Percentiles rank a stretch among this genome's conserved stretches.
These are phyloP conservation scores for Penicillium sp. DNA, from an alignment of 2,329 filamentous ascomycete species.

Conservation along the genomic window DNA sequence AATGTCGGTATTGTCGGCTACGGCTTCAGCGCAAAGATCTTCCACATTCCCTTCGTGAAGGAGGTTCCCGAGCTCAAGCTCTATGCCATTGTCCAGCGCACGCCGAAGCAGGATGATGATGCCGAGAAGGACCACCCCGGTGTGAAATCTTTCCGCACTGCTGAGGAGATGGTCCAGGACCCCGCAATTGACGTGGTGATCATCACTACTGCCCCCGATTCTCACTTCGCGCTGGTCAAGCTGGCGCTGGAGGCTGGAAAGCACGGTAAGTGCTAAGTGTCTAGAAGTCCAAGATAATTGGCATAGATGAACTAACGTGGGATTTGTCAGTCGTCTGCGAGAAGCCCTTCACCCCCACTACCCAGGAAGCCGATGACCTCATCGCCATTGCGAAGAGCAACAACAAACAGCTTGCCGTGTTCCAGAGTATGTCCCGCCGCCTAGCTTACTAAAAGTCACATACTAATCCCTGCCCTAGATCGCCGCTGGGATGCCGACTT, in stretches of 20 bases:
- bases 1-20: constrained; percentile 61
- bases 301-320: neutral
- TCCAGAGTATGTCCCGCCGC: constrained; percentile 53
- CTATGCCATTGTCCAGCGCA: constrained; percentile 73
- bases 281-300: neutral
- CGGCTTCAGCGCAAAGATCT: constrained; percentile 69
- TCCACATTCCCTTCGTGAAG: constrained; percentile 77
- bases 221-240: constrained; percentile 65
- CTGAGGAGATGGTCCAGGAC: constrained; percentile 64
- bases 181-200: constrained; percentile 65
- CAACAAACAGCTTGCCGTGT: constrained; percentile 60
- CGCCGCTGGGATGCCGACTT: constrained; percentile 77
- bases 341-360: constrained; percentile 76
- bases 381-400: constrained; percentile 53
- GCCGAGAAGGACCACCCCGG: constrained; percentile 66
- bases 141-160: constrained; percentile 61
- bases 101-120: constrained; percentile 61
- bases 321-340: constrained; percentile 62
- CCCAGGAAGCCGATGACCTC: constrained; percentile 64
- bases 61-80: constrained; percentile 63
- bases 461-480: constrained; percentile 37
- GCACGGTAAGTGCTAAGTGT: constrained; percentile 49
- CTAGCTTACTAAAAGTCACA: neutral
- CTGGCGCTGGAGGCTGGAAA: constrained; percentile 67
- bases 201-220: constrained; percentile 68